Percentiles rank a stretch among this genome's conserved stretches.
These are phyloP conservation scores for Oryza officinalis DNA, from an alignment of 176 grass and related monocot genomes.

Conservation along the genomic window DNA sequence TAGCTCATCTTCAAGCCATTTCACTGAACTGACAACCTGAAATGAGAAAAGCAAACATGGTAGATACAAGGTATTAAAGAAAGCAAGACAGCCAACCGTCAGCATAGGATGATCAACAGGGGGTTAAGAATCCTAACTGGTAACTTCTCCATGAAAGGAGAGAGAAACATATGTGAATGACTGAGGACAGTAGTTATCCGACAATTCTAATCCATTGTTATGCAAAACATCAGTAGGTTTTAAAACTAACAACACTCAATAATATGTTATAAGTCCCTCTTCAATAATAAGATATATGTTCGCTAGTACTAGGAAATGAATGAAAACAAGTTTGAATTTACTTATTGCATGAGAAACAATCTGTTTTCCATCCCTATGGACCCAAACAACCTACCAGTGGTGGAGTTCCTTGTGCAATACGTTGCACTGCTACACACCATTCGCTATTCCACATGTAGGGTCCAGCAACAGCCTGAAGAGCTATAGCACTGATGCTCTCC, in stretches of 20 bases:
- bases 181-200: neutral
- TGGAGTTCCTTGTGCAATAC: slow-evolving; percentile 89
- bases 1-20: slow-evolving; percentile 99
- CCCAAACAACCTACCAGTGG: slow-evolving; percentile 68
- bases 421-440: slow-evolving; percentile 85
- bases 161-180: neutral
- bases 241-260: neutral
- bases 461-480: slow-evolving; percentile 94
- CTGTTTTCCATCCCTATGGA: slow-evolving; percentile 8
- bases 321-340: slow-evolving; percentile 30
- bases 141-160: slow-evolving; percentile 9
- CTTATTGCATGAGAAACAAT: slow-evolving; percentile 21
- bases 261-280: neutral
- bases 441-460: slow-evolving; percentile 95
- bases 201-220: neutral
- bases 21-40: slow-evolving; percentile 98
- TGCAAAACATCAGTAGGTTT: neutral
- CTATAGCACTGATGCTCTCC: slow-evolving; percentile 61
- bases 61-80: neutral
- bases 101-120: neutral
- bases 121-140: neutral
- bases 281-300: neutral
- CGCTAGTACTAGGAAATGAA: slow-evolving; percentile 13
- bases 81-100: neutral
- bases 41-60: slow-evolving; percentile 38